Evolutionary conservation across 441 rosid species (phyloP).

Genomic region (Gossypium trilobum): DNA sequence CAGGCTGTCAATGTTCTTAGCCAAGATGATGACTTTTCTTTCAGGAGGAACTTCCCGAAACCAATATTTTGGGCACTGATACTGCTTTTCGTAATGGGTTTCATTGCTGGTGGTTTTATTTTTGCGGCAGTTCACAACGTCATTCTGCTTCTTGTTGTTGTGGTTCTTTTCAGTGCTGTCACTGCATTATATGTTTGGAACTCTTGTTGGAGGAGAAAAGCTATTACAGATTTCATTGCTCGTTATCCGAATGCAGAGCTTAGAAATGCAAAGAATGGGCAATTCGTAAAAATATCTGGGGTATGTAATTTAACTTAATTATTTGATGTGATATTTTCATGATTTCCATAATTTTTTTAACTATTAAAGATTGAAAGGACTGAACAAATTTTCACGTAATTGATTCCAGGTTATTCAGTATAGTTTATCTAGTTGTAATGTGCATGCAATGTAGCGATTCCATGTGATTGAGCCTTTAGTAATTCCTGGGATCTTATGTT

Average conservation of each 20-base stretch:
- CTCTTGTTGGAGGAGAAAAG: conserved; percentile 69
- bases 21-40: conserved; percentile 62
- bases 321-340: background rate
- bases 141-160: conserved; percentile 61
- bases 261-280: conserved; percentile 93
- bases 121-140: conserved; percentile 84
- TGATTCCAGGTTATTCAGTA: background rate
- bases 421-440: background rate
- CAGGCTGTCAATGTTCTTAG: conserved; percentile 64
- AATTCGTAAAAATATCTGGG: conserved; percentile 95
- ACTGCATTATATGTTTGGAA: conserved; percentile 76
- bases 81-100: conserved; percentile 70
- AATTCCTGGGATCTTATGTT: background rate
- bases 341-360: background rate
- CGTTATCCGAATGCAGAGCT: conserved; percentile 86
- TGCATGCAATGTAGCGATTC: background rate
- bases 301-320: conserved; percentile 32
- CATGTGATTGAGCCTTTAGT: background rate
- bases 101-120: conserved; percentile 78
- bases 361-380: background rate
- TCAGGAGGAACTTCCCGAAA: conserved; percentile 62
- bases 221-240: conserved; percentile 59
- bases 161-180: conserved; percentile 55
- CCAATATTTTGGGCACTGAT: conserved; percentile 68
- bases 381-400: background rate